Evolutionary conservation across 352 stramenopile species (phyloP), one percentile per base, ranked within the genome.

Genomic region (Pythium monospermum): DNA sequence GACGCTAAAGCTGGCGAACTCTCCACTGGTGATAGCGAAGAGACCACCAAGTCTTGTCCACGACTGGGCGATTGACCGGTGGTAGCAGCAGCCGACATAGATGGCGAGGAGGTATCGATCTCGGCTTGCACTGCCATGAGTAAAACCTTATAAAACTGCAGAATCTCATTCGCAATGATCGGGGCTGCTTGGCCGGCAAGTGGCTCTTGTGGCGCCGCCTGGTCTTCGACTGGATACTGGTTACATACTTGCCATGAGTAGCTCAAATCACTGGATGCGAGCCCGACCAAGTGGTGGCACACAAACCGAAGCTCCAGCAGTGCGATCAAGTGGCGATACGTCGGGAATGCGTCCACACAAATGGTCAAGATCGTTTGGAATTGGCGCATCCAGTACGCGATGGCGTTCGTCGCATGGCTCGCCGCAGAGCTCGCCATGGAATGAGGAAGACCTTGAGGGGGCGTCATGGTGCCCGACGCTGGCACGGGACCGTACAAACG

Each of bases 261-360:
- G 43, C 65, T 61, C 33, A 83, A 77, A 25, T 81, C 67, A 15
- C 49, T 61, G n/a, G 64, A 77, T 7, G 74, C 66, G 44, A 89
- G 86, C 2, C 73, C 69, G 6, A 80, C 69, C 40, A 91, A 67
- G 28, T 94, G 81, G 38, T 94, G 83, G 30, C 75, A 86, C 3
- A 91, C 83, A 27, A 88, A 94, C 11, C 83, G 76, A 3, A 91
- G 68, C 51, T 94, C 83, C 36, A 92, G 74, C 6, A 94, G 57
- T 22, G 77, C 75, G 4, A 89, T 58, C 16, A 88, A 62, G 40
- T 87, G 67, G 6, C 63, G 71, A 50, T 83, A 85, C 31, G 70
- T 64, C 16, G 83, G 82, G 31, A 92, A 92, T 3, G 78, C 69
- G 37, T 88, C 71, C 1, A 72, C 61, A 32, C 81, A 91, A 38